Percentiles rank a stretch among this genome's conserved stretches.
Conservation (phyloP, 1,139 yeast species). For the Hyphopichia wangnamkhiaoensis region DNA sequence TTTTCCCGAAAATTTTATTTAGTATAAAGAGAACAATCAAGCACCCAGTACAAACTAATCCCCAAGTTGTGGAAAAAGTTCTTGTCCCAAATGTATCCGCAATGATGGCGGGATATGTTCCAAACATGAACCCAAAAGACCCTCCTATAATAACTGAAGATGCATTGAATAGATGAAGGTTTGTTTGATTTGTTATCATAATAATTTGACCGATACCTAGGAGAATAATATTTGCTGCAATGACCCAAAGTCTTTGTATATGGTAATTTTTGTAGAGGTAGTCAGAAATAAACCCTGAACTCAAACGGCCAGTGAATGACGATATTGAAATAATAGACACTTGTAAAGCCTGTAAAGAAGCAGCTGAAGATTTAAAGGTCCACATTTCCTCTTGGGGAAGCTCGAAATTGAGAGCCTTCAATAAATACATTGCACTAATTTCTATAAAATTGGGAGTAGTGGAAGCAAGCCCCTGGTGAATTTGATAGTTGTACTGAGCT, state of each 20-base stretch:
- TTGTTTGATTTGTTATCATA: constrained; percentile 28
- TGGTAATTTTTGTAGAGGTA: constrained; percentile 31
- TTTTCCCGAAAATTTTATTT: constrained; percentile 41
- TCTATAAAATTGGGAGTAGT: neutral
- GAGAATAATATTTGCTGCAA: constrained; percentile 27
- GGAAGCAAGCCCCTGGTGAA: no score
- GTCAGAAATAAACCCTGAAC: constrained; percentile 43
- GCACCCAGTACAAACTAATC: constrained; percentile 47
- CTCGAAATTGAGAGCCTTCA: neutral
- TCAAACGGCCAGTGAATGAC: constrained; percentile 42
- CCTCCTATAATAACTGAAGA: constrained; percentile 39
- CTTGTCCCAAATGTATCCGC: constrained; percentile 47
- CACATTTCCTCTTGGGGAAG: no score
- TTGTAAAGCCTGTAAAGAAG: constrained; percentile 45
- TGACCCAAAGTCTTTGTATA: constrained; percentile 44
- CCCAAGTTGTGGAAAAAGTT: constrained; percentile 48
- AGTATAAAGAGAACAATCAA: constrained; percentile 32
- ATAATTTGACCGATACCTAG: constrained; percentile 34
- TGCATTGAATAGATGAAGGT: constrained; percentile 26
- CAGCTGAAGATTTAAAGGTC: no score
- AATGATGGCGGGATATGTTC: constrained; percentile 48
- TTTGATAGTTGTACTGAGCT: constrained; percentile 36
- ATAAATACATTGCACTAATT: neutral
- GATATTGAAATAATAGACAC: constrained; percentile 44
- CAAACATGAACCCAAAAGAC: constrained; percentile 43